phyloP scores from a whole-genome alignment of 129 eudicot genomes.

The Arctium minus region DNA sequence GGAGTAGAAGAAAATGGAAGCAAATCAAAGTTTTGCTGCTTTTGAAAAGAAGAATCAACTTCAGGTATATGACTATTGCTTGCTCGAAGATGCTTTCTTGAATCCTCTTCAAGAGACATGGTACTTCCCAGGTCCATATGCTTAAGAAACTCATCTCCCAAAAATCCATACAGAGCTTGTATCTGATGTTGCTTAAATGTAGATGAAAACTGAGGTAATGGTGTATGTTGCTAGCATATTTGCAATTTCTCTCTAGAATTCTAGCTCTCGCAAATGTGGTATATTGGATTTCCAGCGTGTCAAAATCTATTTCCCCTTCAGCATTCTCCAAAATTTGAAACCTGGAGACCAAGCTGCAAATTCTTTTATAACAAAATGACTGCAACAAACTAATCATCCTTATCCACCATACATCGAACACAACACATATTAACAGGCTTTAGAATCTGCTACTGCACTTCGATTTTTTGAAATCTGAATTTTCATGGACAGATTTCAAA shows the following conservation, averaged over 20 bases:
- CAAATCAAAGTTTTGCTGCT: constrained; percentile 39
- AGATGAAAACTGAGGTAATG: constrained; percentile 50
- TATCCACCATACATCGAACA: too few relatives aligned
- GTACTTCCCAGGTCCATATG: constrained; percentile 25
- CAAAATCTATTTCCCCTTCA: constrained; percentile 33
- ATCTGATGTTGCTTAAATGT: constrained; percentile 24
- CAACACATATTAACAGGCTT: too few relatives aligned
- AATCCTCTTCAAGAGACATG: constrained; percentile 27
- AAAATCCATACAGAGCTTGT: constrained; percentile 36
- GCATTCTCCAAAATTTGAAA: too few relatives aligned
- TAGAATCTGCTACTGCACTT: too few relatives aligned
- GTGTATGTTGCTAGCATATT: constrained; percentile 56
- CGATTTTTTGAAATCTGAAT: too few relatives aligned
- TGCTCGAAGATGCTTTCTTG: constrained; percentile 23
- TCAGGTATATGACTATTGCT: constrained; percentile 22
- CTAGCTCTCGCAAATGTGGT: constrained; percentile 50
- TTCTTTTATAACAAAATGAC: too few relatives aligned
- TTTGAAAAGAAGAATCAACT: constrained; percentile 26
- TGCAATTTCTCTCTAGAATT: constrained; percentile 56
- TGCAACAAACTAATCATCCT: too few relatives aligned
- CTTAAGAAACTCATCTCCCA: constrained; percentile 56
- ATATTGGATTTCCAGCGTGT: constrained; percentile 36
- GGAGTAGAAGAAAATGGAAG: constrained; percentile 45
- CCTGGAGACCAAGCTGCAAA: too few relatives aligned
- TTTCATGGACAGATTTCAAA: too few relatives aligned